Evolutionary conservation across 1,284 basidiomycete species (phyloP).

Genomic region (Blastosporella zonata): DNA sequence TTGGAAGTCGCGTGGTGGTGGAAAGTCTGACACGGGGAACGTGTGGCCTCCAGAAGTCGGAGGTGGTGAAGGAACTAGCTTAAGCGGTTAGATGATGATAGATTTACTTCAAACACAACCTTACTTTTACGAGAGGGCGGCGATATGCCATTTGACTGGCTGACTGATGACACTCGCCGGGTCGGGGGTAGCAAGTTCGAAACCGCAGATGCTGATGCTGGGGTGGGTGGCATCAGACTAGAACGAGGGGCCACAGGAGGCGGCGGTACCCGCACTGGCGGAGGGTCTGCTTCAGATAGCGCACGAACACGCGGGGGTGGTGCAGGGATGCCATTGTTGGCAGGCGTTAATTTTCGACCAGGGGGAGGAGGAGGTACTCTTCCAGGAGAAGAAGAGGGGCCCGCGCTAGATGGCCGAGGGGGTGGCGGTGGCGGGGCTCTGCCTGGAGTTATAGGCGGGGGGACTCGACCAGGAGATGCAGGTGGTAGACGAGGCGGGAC

Average conservation of each 20-base stretch:
- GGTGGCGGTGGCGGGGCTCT: conserved; percentile 37
- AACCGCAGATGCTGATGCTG: conserved; percentile 7
- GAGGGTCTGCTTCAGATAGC: conserved; percentile 22
- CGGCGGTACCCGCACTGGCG: conserved; percentile 11
- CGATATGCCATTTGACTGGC: conserved; percentile 22
- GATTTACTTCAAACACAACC: neutral
- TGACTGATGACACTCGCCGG: conserved; percentile 13
- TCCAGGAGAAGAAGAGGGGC: conserved; percentile 16
- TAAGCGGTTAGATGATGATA: conserved; percentile 14
- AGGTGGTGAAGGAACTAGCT: conserved; percentile 71
- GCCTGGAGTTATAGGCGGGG: conserved; percentile 31
- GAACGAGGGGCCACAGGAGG: conserved; percentile 18
- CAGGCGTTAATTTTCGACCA: conserved; percentile 31
- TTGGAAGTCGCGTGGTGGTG: conserved; percentile 67
- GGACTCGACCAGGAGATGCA: conserved; percentile 20
- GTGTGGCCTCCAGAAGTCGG: conserved; percentile 63
- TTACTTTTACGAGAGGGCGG: conserved; percentile 23
- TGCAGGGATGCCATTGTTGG: conserved; percentile 18
- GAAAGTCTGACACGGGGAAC: conserved; percentile 72
- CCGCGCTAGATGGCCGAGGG: conserved; percentile 27
- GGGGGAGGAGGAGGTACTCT: conserved; percentile 31
- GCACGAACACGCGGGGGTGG: conserved; percentile 35
- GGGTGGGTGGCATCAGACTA: conserved; percentile 17
- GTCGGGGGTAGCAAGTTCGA: conserved; percentile 8
- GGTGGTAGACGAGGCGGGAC: conserved; percentile 29